phyloP scores from a whole-genome alignment of 2,329 filamentous ascomycete genomes.

The Fusarium keratoplasticum region DNA sequence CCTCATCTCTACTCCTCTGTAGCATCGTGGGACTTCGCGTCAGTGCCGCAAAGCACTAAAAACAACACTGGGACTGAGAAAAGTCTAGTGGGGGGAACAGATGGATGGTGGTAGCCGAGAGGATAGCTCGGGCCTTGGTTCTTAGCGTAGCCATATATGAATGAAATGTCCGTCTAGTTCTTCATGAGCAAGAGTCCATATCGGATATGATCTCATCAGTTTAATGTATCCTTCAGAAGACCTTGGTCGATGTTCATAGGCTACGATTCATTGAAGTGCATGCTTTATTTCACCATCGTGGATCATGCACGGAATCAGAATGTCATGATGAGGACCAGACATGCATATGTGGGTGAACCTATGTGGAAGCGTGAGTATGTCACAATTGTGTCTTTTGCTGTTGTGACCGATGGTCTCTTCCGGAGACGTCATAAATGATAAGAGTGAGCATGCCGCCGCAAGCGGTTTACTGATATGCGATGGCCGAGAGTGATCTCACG shows the following conservation, averaged over 20 bases:
- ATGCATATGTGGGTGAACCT: not conserved
- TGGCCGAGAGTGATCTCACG: not conserved
- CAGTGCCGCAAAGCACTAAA: not conserved
- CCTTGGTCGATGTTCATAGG: accelerated
- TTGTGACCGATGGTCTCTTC: not conserved
- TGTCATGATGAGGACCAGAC: not conserved
- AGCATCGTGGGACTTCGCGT: not conserved
- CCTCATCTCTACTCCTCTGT: not conserved
- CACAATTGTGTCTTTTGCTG: not conserved
- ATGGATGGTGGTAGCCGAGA: not conserved
- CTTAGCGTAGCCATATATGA: not conserved
- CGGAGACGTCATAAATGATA: not conserved
- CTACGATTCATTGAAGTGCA: not conserved
- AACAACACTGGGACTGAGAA: not conserved
- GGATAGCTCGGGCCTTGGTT: not conserved
- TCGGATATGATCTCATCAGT: accelerated
- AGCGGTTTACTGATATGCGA: not conserved
- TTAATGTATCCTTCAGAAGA: not conserved
- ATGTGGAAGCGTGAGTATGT: not conserved
- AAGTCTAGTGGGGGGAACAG: not conserved
- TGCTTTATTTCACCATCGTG: not conserved
- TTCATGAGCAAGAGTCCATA: not conserved
- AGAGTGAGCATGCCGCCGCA: not conserved
- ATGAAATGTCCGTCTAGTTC: not conserved
- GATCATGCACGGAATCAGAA: too few species aligned